These are phyloP conservation scores for Cladophialophora exuberans DNA, from an alignment of 2,329 filamentous ascomycete species.

Conservation along the genomic window DNA sequence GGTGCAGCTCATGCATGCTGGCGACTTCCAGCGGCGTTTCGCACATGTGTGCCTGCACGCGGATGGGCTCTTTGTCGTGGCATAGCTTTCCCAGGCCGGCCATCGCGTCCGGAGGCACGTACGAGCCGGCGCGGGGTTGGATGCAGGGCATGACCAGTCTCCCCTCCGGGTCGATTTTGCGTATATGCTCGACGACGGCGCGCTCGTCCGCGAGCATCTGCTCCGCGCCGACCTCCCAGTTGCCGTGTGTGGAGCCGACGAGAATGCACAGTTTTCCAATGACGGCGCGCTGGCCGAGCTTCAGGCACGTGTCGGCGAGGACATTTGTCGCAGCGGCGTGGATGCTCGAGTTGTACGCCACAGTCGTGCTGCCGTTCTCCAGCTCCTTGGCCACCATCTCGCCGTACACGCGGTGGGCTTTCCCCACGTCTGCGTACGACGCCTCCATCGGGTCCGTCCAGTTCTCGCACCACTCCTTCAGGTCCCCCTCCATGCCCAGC, in stretches of 20 bases:
- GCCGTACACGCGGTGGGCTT: conserved; percentile 58
- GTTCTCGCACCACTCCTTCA: conserved; percentile 65
- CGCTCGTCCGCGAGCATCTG: conserved; percentile 30
- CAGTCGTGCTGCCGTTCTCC: conserved; percentile 65
- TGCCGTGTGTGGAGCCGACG: conserved; percentile 68
- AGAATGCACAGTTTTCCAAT: conserved; percentile 37
- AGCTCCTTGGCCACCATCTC: conserved; percentile 61
- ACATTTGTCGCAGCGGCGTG: conserved; percentile 61
- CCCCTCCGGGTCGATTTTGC: conserved; percentile 47
- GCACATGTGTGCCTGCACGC: conserved; percentile 68
- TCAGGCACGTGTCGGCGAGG: conserved; percentile 58
- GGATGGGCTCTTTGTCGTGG: conserved; percentile 47
- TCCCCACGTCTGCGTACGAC: conserved; percentile 57
- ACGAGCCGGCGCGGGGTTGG: conserved; percentile 62
- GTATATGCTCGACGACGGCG: conserved; percentile 44
- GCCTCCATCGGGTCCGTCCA: conserved; percentile 68
- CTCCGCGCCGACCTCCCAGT: conserved; percentile 45
- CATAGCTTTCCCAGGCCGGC: conserved; percentile 58
- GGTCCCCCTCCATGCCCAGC: conserved; percentile 43
- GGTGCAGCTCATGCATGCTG: conserved; percentile 57
- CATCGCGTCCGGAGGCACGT: conserved; percentile 58
- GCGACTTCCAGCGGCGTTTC: conserved; percentile 62
- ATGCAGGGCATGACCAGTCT: conserved; percentile 52
- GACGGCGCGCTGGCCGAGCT: conserved; percentile 58
- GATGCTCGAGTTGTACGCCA: conserved; percentile 62